Evolutionary conservation across 345 rosid species (phyloP).

Genomic region (Acer yangbiense): DNA sequence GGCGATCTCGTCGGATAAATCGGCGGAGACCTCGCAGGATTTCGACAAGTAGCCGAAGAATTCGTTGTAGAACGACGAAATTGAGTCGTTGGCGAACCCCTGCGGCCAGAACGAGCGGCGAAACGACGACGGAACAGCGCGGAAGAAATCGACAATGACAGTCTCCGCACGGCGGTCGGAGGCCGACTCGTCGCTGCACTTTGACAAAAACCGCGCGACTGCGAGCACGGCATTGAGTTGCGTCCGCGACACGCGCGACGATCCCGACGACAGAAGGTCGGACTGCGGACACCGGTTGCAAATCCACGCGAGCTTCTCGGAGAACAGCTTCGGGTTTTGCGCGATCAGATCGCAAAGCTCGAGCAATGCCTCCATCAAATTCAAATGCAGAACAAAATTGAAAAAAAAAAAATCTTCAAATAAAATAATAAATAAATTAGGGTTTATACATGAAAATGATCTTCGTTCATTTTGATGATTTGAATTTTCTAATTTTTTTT

Average conservation of each 20-base stretch:
- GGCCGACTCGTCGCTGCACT: constrained; percentile 33
- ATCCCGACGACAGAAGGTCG: constrained; percentile 57
- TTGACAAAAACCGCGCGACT: constrained; percentile 74
- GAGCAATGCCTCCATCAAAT: constrained; percentile 76
- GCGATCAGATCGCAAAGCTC: constrained; percentile 87
- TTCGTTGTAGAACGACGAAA: constrained; percentile 64
- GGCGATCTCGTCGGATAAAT: constrained; percentile 68
- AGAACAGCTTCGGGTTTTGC: constrained; percentile 71
- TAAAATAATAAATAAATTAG: not conserved
- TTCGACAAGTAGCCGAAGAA: constrained; percentile 62
- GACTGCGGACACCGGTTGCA: constrained; percentile 91
- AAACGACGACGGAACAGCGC: constrained; percentile 72
- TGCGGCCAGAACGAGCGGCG: constrained; percentile 88
- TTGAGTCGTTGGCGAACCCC: constrained; percentile 52
- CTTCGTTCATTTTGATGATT: not conserved
- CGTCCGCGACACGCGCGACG: constrained; percentile 75
- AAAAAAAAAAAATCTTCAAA: too few species aligned
- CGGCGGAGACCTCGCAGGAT: constrained; percentile 54
- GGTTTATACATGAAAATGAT: not conserved
- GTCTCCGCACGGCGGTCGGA: constrained; percentile 61
- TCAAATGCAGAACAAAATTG: not conserved
- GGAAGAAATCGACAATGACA: constrained; percentile 64
- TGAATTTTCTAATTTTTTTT: not conserved
- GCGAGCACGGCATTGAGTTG: constrained; percentile 93
- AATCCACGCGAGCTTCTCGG: constrained; percentile 83